Evolutionary conservation across 1,284 basidiomycete genomes (phyloP).

Genomic region (Apiotrichum akiyoshidainum): DNA sequence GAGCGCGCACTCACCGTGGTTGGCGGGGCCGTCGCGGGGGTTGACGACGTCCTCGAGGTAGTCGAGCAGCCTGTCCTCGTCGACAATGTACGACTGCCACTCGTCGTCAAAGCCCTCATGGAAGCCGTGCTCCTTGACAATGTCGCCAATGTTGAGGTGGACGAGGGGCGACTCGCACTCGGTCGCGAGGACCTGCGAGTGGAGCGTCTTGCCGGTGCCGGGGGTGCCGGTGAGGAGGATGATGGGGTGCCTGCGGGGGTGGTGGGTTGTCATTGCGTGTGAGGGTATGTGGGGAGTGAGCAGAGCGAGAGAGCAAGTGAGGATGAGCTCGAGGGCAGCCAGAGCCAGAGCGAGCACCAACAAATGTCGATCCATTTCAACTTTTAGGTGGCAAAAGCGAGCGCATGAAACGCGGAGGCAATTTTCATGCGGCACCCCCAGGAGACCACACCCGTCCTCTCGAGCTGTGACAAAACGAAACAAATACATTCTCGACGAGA

Average conservation of each 20-base stretch:
- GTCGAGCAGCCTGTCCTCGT: slow-evolving; percentile 93
- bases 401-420: not conserved
- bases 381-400: slow-evolving; percentile 9
- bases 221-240: slow-evolving; percentile 85
- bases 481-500: not conserved
- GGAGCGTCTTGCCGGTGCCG: slow-evolving; percentile 78
- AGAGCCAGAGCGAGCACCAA: too few relatives aligned
- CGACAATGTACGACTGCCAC: slow-evolving; percentile 90
- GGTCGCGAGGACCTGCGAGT: slow-evolving; percentile 68
- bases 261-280: slow-evolving; percentile 49
- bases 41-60: slow-evolving; percentile 68
- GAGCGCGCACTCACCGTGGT: slow-evolving; percentile 42
- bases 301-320: not conserved
- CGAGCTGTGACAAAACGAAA: not conserved
- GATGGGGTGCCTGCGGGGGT: slow-evolving; percentile 59
- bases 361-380: not conserved
- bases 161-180: slow-evolving; percentile 53
- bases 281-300: not conserved
- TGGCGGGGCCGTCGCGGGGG: slow-evolving; percentile 38
- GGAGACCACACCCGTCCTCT: too few relatives aligned
- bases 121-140: slow-evolving; percentile 78
- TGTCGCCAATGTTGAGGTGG: slow-evolving; percentile 85
- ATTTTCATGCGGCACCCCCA: not conserved
- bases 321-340: too few relatives aligned
- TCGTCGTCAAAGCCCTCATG: slow-evolving; percentile 86